Evolutionary conservation across 441 rosid genomes (phyloP), one percentile per base, ranked within the genome.

Genomic region (Biscutella laevigata): DNA sequence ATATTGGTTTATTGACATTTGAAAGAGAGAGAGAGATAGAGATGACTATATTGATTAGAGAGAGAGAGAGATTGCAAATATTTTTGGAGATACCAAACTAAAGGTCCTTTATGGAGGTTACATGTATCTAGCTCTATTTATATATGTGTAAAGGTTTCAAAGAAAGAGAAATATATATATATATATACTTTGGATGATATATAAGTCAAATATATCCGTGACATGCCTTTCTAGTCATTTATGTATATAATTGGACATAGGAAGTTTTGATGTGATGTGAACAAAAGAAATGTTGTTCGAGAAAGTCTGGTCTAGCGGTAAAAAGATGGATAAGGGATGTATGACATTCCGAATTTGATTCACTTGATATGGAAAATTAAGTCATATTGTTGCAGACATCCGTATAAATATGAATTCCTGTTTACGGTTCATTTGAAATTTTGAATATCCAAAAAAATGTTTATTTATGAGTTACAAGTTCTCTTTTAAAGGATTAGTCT

Each of bases 1-100:
- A 50, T 73, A 70, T 21, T 81, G 85, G 73, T 80, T 79, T 42
- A 79, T 62, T 57, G 88, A 74, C 94, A 81, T 83, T 33, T 47
- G 54, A 53, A 47, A 29, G 43, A 55, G 44, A 47, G 62, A 53
- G 48, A 56, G 29, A 62, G 25, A 54, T 5, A 36, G 54, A 58
- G 54, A 59, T 27, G 40, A 9, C 27, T 37, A 30, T 36, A 38
- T 14, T 44, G 36, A 29, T 6, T 32, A 43, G 30, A 44, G 26
- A 30, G 27, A 22, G 33, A 33, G 38, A 49, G 43, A 52, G 54
- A 53, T 25, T 35, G 48, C 42, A 51, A 57, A 38, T 45, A 12
- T 52, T 9, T 26, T 50, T 34, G 42, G 53, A 64, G 70, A 59
- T 59, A 51, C 21, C 19, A n/a, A n/a, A n/a, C n/a, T n/a, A 66